Conservation (phyloP, 371 early-diverging fungal genomes). For the Mortierella sp. region DNA sequence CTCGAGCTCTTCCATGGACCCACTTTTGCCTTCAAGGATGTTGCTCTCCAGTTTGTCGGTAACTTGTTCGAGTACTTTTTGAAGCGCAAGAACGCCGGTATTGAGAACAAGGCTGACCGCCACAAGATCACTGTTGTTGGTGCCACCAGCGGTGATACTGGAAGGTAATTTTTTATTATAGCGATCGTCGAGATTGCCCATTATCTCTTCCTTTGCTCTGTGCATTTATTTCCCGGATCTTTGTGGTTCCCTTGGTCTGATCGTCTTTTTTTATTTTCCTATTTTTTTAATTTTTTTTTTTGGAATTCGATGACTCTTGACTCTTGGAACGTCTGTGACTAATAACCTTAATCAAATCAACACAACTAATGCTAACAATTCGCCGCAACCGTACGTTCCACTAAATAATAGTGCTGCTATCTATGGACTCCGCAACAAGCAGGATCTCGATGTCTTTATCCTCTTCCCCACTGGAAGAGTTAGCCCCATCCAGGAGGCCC, state of each 20-base stretch:
- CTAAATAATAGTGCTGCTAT: slow-evolving; percentile 90
- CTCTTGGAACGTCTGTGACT: slow-evolving; percentile 31
- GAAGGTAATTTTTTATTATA: slow-evolving; percentile 66
- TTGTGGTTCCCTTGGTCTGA: background rate
- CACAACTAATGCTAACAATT: background rate
- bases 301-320: background rate
- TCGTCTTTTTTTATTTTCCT: background rate
- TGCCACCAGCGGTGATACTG: slow-evolving; percentile 98
- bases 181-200: background rate
- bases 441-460: slow-evolving; percentile 93
- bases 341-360: slow-evolving; percentile 49
- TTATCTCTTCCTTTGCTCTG: background rate
- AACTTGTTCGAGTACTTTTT: slow-evolving; percentile 98
- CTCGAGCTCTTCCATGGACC: slow-evolving; percentile 98
- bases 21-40: slow-evolving; percentile 98
- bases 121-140: slow-evolving; percentile 93
- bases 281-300: background rate
- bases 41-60: slow-evolving; percentile 96
- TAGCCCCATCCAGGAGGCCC: slow-evolving; percentile 95
- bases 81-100: slow-evolving; percentile 78
- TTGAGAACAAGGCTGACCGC: slow-evolving; percentile 59
- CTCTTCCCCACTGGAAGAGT: slow-evolving; percentile 94
- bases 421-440: slow-evolving; percentile 95
- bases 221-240: slow-evolving; percentile 22
- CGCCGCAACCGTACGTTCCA: background rate